Base-by-base conservation (phyloP, 2,329 filamentous ascomycete species). In the Calonectria honghensis region DNA sequence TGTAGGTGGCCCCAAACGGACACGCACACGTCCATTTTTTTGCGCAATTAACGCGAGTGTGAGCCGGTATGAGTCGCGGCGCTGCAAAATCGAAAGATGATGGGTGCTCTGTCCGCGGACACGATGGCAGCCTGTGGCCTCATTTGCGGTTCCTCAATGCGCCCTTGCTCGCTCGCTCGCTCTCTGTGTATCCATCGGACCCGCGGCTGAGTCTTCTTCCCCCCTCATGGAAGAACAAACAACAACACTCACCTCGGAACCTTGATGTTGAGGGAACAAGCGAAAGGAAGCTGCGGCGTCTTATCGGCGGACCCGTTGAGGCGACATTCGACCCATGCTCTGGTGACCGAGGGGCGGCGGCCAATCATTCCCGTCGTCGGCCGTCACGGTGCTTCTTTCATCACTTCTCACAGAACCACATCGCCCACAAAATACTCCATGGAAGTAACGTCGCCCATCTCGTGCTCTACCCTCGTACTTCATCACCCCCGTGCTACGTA, bases 331-430 rank as follows among this genome's bases (percentile, higher is more conserved):
- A 61, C 57, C 57, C 57, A 61, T 61, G 57, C n/a, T 35, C 27
- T 54, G n/a, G n/a, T 61, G 57, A 39, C 57, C 57, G 57, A 61
- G n/a, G 20, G 18, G 20, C 13, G 16, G n/a, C 57, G n/a, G 57
- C 57, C 57, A 61, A 61, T 61, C 57, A 61, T 24, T n/a, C 57
- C 24, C 11, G n/a, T 2, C n/a, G 4, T 6, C 37, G 32, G 24
- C 35, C n/a, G 32, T 39, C 57, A 61, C 35, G 57, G n/a, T 39
- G 57, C 20, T 24, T 16, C 39, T 39, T 39, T 37, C 3, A n/a
- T 61, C 57, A 61, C 20, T 39, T 61, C 32, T 61, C 57, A 59
- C 32, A 61, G 57, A 39, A 37, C 57, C 57, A 59, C 54, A 59
- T 59, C 54, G 32, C n/a, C 54, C 54, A 39, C 57, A 61, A 61